These are phyloP conservation scores for Colletotrichum plurivorum DNA, from an alignment of 2,329 filamentous ascomycete genomes.

Conservation along the genomic window DNA sequence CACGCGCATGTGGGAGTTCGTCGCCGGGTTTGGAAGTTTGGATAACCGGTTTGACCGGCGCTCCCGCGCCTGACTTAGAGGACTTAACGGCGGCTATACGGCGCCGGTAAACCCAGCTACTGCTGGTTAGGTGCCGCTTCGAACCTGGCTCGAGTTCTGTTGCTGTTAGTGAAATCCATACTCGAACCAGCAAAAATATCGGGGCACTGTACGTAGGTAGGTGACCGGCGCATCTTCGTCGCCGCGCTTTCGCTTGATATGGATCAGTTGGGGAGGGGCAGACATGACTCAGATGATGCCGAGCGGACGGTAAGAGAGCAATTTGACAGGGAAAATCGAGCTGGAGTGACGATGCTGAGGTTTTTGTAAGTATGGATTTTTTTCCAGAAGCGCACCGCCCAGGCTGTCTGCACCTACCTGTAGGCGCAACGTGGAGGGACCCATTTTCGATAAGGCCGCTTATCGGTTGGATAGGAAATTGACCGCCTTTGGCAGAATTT, in stretches of 20 bases:
- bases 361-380: constrained; percentile 29
- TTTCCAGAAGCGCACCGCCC: constrained; percentile 20
- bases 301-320: not conserved
- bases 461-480: constrained; percentile 16
- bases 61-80: constrained; percentile 43
- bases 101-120: constrained; percentile 70
- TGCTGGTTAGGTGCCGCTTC: constrained; percentile 67
- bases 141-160: constrained; percentile 66
- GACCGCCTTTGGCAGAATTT: constrained; percentile 33
- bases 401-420: not conserved
- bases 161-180: no score
- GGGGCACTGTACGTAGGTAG: constrained; percentile 64
- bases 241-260: constrained; percentile 73
- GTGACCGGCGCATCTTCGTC: constrained; percentile 67
- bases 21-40: constrained; percentile 61
- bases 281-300: constrained; percentile 58
- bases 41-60: constrained; percentile 59
- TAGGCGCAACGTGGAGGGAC: not conserved
- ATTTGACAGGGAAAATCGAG: not conserved
- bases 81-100: constrained; percentile 54
- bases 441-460: constrained; percentile 21
- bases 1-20: constrained; percentile 46
- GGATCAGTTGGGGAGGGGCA: constrained; percentile 70
- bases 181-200: no score
- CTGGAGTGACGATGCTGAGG: constrained; percentile 6